phyloP scores from a whole-genome alignment of 2,329 filamentous ascomycete species.

The Aspergillus costaricaensis region DNA sequence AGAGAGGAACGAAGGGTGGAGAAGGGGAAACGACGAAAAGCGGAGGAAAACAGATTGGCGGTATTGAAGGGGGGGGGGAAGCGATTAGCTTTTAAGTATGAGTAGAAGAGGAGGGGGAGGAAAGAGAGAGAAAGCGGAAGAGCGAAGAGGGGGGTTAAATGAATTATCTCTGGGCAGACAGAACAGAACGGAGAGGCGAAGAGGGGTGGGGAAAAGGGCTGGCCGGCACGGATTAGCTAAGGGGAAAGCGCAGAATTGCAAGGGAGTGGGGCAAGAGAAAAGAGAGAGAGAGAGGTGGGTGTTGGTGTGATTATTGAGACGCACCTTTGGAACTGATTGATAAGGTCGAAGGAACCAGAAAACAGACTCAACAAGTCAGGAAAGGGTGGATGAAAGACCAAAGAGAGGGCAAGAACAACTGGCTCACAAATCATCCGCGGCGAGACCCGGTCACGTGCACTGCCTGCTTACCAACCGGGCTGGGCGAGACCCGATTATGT shows the following conservation, averaged over 20 bases:
- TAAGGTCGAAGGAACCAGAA: conserved; percentile 1
- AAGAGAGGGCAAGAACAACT: no score
- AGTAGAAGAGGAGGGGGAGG: conserved; percentile 13
- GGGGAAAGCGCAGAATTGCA: background rate
- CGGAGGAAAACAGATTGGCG: conserved; percentile 92
- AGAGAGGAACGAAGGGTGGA: conserved; percentile 70
- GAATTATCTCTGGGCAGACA: conserved; percentile 10
- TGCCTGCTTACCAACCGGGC: conserved; percentile 15
- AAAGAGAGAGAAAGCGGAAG: conserved; percentile 15
- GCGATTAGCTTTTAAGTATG: conserved; percentile 11
- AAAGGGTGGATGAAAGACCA: background rate
- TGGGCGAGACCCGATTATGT: conserved; percentile 26
- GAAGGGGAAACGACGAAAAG: conserved; percentile 65
- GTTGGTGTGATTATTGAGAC: no score
- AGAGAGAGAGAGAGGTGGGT: no score
- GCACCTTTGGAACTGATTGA: background rate
- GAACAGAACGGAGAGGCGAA: conserved; percentile 20
- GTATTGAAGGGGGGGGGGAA: conserved; percentile 34
- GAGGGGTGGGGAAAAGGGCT: conserved; percentile 16
- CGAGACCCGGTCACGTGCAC: conserved; percentile 24
- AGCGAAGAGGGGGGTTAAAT: conserved; percentile 17
- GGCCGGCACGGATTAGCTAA: conserved; percentile 24
- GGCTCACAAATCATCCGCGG: conserved; percentile 14
- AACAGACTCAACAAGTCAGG: conserved; percentile 2
- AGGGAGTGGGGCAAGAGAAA: no score